Evolutionary conservation across 139 green algal genomes (phyloP), one percentile per base, ranked within the genome.

Genomic region (Tetratostichococcus sp.): DNA sequence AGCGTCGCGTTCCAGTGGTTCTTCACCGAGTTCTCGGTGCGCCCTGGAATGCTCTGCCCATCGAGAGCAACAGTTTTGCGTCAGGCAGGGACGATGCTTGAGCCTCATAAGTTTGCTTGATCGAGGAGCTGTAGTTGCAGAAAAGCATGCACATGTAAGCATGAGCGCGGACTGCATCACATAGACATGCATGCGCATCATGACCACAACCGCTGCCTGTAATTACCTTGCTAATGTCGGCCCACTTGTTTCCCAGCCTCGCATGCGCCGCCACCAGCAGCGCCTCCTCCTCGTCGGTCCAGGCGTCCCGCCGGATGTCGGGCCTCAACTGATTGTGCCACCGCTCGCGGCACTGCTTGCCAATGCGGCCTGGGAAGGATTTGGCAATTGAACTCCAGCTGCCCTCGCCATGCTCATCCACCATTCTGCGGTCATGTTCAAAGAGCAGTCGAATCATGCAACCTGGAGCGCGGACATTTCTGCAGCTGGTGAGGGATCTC

Each of bases 1-100:
- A 92, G 74, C 17, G 87, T 93, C 22, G 87, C 83, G 73, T 94
- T 93, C 88, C 91, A 95, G 80, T 93, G 89, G 85, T 96, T 96
- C 74, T 96, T 96, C 59, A 96, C 90, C 21, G 90, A 84, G 30
- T 96, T 96, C 71, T 96, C 91, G 21, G 91, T 94, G 26, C 90
- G 78, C 1, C 91, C 91, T 1, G 85, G 81, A 30, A 96, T 79
- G 35, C 84, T 72, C 72, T 89, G 71, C 71, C 1, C 8, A 22
- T 33, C 19, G 19, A 50, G 8, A 28, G 34, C 65, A 35, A 70
- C 4, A 22, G 35, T 67, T 17, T 14, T 4, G 22, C 39, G 39
- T 8, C 8, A 50, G 8, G 39, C 14, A 22, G 8, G 39, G n/a
- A n/a, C n/a, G n/a, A n/a, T n/a, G n/a, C n/a, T n/a, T n/a, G n/a